Base-by-base conservation (phyloP, 441 rosid species). In the Aleurites moluccanus region DNA sequence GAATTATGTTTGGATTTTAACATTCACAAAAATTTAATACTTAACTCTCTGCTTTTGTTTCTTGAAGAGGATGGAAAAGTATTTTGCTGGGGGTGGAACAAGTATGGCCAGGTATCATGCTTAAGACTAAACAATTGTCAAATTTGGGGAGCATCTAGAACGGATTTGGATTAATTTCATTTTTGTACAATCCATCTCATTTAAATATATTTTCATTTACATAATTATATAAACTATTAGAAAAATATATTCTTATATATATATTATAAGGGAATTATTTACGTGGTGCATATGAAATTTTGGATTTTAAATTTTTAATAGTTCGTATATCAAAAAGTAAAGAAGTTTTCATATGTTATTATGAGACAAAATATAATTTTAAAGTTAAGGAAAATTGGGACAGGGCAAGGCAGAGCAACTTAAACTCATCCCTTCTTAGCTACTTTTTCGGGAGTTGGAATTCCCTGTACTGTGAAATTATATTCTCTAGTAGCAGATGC, bases 21-120 rank as follows among this genome's bases (percentile, higher is more conserved):
- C 40, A 10, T 0, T 49, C 11, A 16, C 14, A 0, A 28, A 18
- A 61, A 20, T 13, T 30, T 55, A 42, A 56, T 25, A 2, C n/a
- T 15, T 70, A 21, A 75, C 77, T n/a, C 23, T 20, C 27, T 70
- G 52, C 64, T 81, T 70, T 57, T 74, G 56, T 81, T 74, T 77
- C 73, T 82, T 80, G 88, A 69, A 96, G 99, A 79, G 74, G 93
- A 91, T 55, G 86, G 87, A 44, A 84, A 82, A 82, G 90, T 88
- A 44, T 91, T 88, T 76, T 88, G 97, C 87, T 96, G 99, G 98
- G 99, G 99, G 49, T 96, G 99, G 99, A 96, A 93, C 91, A 96
- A 96, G 82, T 96, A 96, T 65, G 99, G 98, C 20, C 99, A 96
- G 99, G 99, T 93, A 87, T 78, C 25, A 25, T 67, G 38, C 56